Percentiles rank a stretch among this genome's conserved stretches.
phyloP scores from a whole-genome alignment of 106 monocot genomes.

The Acorus calamus region DNA sequence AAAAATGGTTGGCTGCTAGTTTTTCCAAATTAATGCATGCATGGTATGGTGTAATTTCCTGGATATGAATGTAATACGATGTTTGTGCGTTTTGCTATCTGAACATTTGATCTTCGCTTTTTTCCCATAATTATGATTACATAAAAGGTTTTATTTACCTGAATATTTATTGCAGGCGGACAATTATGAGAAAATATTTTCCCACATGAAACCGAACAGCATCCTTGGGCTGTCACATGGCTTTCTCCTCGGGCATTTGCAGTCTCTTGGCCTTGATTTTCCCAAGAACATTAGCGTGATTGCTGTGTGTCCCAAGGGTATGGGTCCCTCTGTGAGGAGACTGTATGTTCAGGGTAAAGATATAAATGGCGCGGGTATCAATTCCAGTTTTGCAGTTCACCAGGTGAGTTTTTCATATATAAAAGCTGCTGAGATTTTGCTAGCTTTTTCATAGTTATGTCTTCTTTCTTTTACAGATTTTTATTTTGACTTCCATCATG shows the following conservation, averaged over 20 bases:
- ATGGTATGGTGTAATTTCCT: too few relatives aligned
- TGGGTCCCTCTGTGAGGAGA: constrained; percentile 87
- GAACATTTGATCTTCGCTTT: too few relatives aligned
- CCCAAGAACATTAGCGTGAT: constrained; percentile 79
- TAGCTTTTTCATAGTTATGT: too few relatives aligned
- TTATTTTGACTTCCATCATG: not conserved
- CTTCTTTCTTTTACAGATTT: not conserved
- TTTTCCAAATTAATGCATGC: too few relatives aligned
- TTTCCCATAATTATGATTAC: too few relatives aligned
- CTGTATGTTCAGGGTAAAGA: constrained; percentile 87
- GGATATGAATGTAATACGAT: too few relatives aligned
- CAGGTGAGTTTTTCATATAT: constrained; percentile 32
- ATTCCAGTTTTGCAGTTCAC: constrained; percentile 79
- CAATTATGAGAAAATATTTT: constrained; percentile 75
- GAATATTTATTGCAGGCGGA: constrained; percentile 39
- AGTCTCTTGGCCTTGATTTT: constrained; percentile 68
- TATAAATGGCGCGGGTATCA: constrained; percentile 84
- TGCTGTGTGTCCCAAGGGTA: constrained; percentile 90
- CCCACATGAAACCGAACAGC: constrained; percentile 89
- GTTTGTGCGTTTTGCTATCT: too few relatives aligned
- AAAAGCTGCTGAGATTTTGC: too few relatives aligned
- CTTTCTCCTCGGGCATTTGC: constrained; percentile 82
- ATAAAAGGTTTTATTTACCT: not conserved
- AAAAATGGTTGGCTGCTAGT: too few relatives aligned
- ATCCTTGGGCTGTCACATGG: constrained; percentile 83